Evolutionary conservation across 2,329 filamentous ascomycete genomes (phyloP), one percentile per base, ranked within the genome.

Genomic region (Helotiales sp.): DNA sequence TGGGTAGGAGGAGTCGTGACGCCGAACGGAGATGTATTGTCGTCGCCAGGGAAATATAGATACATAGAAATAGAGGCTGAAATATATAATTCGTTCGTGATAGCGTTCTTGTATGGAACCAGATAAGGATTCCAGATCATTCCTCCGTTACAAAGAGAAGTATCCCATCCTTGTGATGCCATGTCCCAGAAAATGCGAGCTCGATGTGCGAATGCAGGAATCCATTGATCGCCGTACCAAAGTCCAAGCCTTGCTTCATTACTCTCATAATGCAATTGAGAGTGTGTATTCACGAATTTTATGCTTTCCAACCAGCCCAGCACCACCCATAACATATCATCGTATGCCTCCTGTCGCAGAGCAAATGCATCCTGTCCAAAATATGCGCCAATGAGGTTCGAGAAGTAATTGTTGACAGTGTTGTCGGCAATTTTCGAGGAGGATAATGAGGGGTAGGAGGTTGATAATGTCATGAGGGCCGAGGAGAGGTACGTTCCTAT

Each of bases 271-370:
- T 90, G 86, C 17, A 85, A 71, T 1, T 77, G 74, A 2, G 83
- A 84, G 69, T 96, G 91, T n/a, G 81, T 75, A 30, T 85, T 76
- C 52, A 93, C 83, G 69, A 96, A 92, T 64, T 89, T 86, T 62
- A 92, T 82, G 49, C 84, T 84, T 70, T 96, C 91, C 52, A 97
- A 77, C 93, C 93, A 97, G 61, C 89, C 91, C 34, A 98, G 80
- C 2, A 96, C 91, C 1, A 97, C 91, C 93, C 93, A 98, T 2
- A 96, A 82, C 76, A 96, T 96, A 71, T 98, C 93, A 70, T 97
- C 93, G 71, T 88, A 96, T 0, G 93, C 93, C 77, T 95, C 79
- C 56, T 85, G 84, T 44, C 90, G 82, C 50, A 97, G 81, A 27
- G 82, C 79, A 62, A 92, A 85, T 4, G 86, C 82, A 71, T 96